phyloP scores from a whole-genome alignment of 495 filamentous ascomycete species.

The Podospora pseudoanserina region DNA sequence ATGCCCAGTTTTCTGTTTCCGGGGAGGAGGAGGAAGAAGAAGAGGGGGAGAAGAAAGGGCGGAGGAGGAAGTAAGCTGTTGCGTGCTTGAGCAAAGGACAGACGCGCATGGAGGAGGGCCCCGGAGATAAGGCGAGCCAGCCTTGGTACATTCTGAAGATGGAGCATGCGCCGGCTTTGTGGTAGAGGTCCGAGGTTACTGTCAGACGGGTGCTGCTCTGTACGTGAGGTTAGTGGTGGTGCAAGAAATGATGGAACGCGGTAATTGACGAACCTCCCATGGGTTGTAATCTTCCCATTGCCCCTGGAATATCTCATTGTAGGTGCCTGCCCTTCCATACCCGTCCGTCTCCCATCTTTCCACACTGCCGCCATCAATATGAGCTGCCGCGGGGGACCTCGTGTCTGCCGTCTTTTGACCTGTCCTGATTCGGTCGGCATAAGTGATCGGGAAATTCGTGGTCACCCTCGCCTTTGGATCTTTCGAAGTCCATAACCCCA shows the following conservation, averaged over 20 bases:
- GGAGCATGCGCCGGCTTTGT: slow-evolving; percentile 73
- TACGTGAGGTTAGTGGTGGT: neutral
- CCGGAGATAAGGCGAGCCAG: slow-evolving; percentile 70
- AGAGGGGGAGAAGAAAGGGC: slow-evolving; percentile 73
- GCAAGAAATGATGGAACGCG: neutral
- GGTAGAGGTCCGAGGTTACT: slow-evolving; percentile 74
- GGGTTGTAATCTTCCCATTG: slow-evolving; percentile 80
- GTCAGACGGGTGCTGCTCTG: slow-evolving; percentile 59
- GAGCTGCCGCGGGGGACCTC: slow-evolving; percentile 42
- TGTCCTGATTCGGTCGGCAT: slow-evolving; percentile 77
- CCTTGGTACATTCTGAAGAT: slow-evolving; percentile 89
- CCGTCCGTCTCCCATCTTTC: slow-evolving; percentile 87
- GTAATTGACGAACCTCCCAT: slow-evolving; percentile 53
- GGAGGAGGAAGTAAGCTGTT: slow-evolving; percentile 79
- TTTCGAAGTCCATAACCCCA: slow-evolving; percentile 71
- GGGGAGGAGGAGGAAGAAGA: slow-evolving; percentile 19
- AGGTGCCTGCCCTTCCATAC: slow-evolving; percentile 66
- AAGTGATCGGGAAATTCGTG: slow-evolving; percentile 59
- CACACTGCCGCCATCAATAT: slow-evolving; percentile 71
- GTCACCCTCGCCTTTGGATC: slow-evolving; percentile 60
- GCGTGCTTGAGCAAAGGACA: slow-evolving; percentile 72
- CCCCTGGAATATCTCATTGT: slow-evolving; percentile 66
- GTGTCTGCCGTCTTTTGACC: slow-evolving; percentile 24
- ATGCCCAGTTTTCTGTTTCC: slow-evolving; percentile 40
- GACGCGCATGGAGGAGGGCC: slow-evolving; percentile 62